Base-by-base conservation (phyloP, 2,329 filamentous ascomycete genomes). In the Fusarium xylarioides region DNA sequence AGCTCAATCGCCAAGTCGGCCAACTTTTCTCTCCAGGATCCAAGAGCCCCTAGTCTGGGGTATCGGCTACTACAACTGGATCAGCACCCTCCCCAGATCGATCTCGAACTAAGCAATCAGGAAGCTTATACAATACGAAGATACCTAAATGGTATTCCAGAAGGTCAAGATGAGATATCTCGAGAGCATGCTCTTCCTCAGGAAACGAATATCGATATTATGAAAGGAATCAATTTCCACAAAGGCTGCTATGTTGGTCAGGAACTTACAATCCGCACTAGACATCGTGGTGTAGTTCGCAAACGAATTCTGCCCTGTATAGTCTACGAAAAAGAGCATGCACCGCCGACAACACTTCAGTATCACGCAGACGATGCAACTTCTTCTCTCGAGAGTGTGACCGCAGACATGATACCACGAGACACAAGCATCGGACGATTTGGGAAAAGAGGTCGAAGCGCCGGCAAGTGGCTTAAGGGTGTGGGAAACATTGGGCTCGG, bases 231-330 rank as follows among this genome's bases (percentile, higher is more conserved):
- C 74, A 94, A 98, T 82, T 99, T 96, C 84, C 91, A 91, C 79
- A 99, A 99, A 84, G 96, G 96, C 12, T 99, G 96, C 83, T 99
- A 99, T 82, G 90, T 98, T 12, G 96, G 96, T 0, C 96, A 99
- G 83, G 96, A 99, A 82, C 88, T 99, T 72, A 98, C 96, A 4
- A 97, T 98, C 74, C 92, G 96, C 46, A 99, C 96, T 4, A 92
- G 95, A 80, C 96, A 99, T 82, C 95, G 93, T 18, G 96, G 96
- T 28, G 94, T 99, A 21, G 94, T 99, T 44, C 88, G 96, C 69
- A 97, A 98, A 86, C 89, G 96, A 55, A 90, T 98, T 55, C 81
- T 99, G 58, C 96, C 96, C 0, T 91, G 95, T 38, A 83, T 92
- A 73, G 79, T 98, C 21, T 96, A 95, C 80, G 84, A 83, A 11